Evolutionary conservation across 768 basidiomycete species (phyloP), one percentile per base, ranked within the genome.

Genomic region (Candolleomyces eurysporus): DNA sequence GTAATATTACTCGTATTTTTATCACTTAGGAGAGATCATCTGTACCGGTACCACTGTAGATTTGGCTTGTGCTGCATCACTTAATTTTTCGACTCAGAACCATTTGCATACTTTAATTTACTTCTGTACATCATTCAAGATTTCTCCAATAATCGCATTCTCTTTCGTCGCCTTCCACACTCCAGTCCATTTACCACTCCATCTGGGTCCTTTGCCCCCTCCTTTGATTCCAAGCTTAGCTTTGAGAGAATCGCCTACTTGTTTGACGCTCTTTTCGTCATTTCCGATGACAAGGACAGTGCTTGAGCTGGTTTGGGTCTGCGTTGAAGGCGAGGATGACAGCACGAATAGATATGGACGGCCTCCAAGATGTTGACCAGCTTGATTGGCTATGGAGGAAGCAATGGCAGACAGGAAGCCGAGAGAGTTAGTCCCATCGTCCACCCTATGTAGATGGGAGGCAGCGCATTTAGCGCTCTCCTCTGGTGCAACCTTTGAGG

Each of bases 181-280:
- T 0, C 90, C 90, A 7, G 71, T 78, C 59, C 79, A 82, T 70
- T 92, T 89, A 10, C 91, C 91, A 63, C 90, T 91, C 88, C 91
- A 92, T 65, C 82, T 83, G 17, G 75, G 65, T 1, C 89, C 91
- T 67, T 89, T 91, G 4, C 91, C 90, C 11, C 92, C 92, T 7
- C 92, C 92, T 74, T 88, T 93, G 51, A 89, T 78, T 9, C 78
- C 77, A 31, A 89, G 74, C 64, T 80, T 85, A 5, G 73, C 68
- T 70, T 84, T 90, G 48, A 90, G 69, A 26, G 69, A 76, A 3
- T 86, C 86, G 3, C 89, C 88, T 2, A 73, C 74, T 63, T 74
- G 77, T 71, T 87, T 89, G 17, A 90, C 87, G 10, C 73, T 74
- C 56, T 81, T 76, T 42, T 86, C 86, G 31, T 86, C 83, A 4